Evolutionary conservation across 495 filamentous ascomycete genomes (phyloP).

Genomic region (Sordaria brevicollis): DNA sequence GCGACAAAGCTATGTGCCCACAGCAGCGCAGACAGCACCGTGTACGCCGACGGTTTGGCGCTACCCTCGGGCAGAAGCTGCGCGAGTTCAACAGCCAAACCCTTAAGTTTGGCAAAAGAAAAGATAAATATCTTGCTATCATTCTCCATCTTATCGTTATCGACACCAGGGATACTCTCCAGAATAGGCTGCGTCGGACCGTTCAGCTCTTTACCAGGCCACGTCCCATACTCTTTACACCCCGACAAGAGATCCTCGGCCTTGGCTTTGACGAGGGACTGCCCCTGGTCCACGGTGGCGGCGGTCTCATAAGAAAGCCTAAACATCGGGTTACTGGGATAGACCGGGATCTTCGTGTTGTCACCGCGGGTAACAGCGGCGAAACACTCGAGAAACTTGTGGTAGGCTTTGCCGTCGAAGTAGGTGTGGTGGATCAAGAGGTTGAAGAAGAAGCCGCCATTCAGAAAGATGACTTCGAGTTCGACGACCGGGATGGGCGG

Average conservation of each 20-base stretch:
- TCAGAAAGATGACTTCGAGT: slow-evolving; percentile 19
- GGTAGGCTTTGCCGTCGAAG: slow-evolving; percentile 31
- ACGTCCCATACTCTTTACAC: slow-evolving; percentile 17
- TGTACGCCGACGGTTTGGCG: background rate
- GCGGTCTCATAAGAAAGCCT: background rate
- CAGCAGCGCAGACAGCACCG: background rate
- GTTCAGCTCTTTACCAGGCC: slow-evolving; percentile 11
- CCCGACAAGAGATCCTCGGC: slow-evolving; percentile 7
- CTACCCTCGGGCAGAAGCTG: background rate
- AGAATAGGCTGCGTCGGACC: slow-evolving; percentile 17
- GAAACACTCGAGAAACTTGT: slow-evolving; percentile 43
- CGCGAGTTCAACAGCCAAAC: background rate
- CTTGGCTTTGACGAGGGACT: slow-evolving; percentile 12
- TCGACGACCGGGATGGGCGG: slow-evolving; percentile 19
- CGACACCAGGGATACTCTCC: slow-evolving; percentile 10
- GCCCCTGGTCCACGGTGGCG: no score
- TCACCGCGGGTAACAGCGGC: slow-evolving; percentile 10
- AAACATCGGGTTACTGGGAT: background rate
- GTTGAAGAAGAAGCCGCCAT: slow-evolving; percentile 24
- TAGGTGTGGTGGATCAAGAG: slow-evolving; percentile 25
- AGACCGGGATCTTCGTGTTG: slow-evolving; percentile 4
- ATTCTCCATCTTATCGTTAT: slow-evolving; percentile 13
- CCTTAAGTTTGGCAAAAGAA: background rate
- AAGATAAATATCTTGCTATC: slow-evolving; percentile 28
- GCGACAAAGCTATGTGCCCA: background rate